These are phyloP conservation scores for Fusarium setosum DNA, from an alignment of 2,329 filamentous ascomycete genomes.

Conservation along the genomic window DNA sequence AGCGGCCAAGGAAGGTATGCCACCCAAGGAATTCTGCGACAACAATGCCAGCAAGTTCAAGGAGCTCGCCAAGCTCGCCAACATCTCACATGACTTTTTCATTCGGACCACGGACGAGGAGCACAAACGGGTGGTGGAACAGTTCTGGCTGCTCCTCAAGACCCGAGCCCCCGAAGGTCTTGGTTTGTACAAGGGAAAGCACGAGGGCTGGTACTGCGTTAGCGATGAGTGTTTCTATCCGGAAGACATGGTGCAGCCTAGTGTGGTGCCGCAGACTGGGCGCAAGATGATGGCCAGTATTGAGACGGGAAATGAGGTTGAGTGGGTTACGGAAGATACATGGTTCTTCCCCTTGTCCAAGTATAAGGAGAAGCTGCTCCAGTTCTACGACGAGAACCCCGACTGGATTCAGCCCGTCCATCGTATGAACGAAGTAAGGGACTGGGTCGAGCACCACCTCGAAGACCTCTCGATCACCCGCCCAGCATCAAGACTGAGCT, in stretches of 20 bases:
- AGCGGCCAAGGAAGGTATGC: slow-evolving; percentile 74
- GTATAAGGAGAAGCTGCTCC: slow-evolving; percentile 80
- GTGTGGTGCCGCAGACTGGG: slow-evolving; percentile 83
- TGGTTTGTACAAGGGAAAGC: slow-evolving; percentile 85
- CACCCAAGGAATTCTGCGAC: slow-evolving; percentile 90
- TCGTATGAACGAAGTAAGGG: slow-evolving; percentile 82
- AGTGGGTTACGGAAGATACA: slow-evolving; percentile 93
- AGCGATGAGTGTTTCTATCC: slow-evolving; percentile 98
- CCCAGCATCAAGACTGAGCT: slow-evolving; percentile 79
- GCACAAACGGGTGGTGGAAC: slow-evolving; percentile 86
- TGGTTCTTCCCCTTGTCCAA: slow-evolving; percentile 94
- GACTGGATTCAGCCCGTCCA: slow-evolving; percentile 78
- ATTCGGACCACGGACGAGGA: slow-evolving; percentile 89
- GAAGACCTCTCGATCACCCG: slow-evolving; percentile 91
- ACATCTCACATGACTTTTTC: slow-evolving; percentile 85
- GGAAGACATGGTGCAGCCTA: slow-evolving; percentile 76
- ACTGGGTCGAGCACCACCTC: slow-evolving; percentile 81
- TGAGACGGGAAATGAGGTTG: slow-evolving; percentile 92
- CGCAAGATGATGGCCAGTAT: slow-evolving; percentile 83
- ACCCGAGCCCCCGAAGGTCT: slow-evolving; percentile 65
- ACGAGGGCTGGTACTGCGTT: slow-evolving; percentile 96
- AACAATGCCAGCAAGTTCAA: slow-evolving; percentile 83
- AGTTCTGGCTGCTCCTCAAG: slow-evolving; percentile 87
- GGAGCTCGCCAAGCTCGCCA: slow-evolving; percentile 75
- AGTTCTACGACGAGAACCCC: slow-evolving; percentile 83